phyloP scores from a whole-genome alignment of 306 rosid genomes.

The Hylodesmum podocarpum region DNA sequence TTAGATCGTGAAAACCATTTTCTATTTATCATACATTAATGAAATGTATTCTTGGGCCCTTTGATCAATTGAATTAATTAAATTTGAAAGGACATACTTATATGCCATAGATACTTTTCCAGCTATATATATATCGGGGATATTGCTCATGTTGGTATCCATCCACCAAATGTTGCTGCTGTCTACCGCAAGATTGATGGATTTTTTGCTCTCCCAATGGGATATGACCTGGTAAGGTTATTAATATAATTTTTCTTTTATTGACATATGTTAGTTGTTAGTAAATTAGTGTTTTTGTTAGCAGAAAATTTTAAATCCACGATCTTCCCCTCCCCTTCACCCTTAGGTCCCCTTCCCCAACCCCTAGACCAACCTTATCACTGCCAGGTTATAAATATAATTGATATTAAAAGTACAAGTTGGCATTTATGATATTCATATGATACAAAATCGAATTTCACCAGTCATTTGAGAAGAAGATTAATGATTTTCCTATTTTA shows the following conservation, averaged over 20 bases:
- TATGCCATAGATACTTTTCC: slow-evolving; percentile 19
- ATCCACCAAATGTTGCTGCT: slow-evolving; percentile 97
- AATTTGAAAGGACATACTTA: slow-evolving; percentile 9
- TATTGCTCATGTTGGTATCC: slow-evolving; percentile 82
- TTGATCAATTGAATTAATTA: not conserved
- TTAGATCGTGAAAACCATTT: not conserved
- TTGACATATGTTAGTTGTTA: too few relatives aligned
- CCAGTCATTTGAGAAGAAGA: not conserved
- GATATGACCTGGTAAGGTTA: slow-evolving; percentile 88
- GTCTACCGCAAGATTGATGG: slow-evolving; percentile 73
- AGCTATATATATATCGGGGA: slow-evolving; percentile 83
- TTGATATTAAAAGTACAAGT: slow-evolving; percentile 1
- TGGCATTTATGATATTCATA: slow-evolving; percentile 17
- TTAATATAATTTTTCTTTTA: too few relatives aligned
- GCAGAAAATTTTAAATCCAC: too few relatives aligned
- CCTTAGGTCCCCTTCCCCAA: too few relatives aligned
- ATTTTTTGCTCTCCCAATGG: slow-evolving; percentile 69
- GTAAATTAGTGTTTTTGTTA: too few relatives aligned
- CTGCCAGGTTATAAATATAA: too few relatives aligned
- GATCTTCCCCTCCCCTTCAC: too few relatives aligned
- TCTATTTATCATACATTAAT: not conserved
- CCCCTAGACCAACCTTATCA: too few relatives aligned
- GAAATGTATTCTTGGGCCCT: not conserved
- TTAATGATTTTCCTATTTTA: slow-evolving; percentile 2
- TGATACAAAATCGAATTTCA: slow-evolving; percentile 7